Base-by-base conservation (phyloP, 176 grass and related monocot species). In the Oryza nivara region DNA sequence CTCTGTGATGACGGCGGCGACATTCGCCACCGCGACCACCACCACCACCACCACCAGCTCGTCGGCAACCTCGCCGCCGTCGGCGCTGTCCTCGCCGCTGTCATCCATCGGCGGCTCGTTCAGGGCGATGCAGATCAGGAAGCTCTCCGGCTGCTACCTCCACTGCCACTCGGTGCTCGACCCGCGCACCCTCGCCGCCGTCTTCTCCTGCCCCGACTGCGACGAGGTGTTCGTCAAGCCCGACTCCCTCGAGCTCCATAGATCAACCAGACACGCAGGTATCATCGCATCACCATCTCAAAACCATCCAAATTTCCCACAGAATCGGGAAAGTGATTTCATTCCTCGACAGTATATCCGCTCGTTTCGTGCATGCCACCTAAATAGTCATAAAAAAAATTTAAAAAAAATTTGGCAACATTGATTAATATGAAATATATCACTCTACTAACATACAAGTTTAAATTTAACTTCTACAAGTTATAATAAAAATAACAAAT, bases 171-270 rank as follows among this genome's bases (percentile, higher is more conserved):
- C 83, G 6, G 73, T 79, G 46, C 26, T 79, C 63, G 89, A 91
- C 68, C 93, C 91, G 25, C 28, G 81, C n/a, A 89, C 45, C 86
- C 78, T 86, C 36, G 76, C 54, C 65, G 87, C 80, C 25, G 40
- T 88, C 12, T 88, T 85, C 71, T 82, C 86, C 7, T 98, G 96
- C 70, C 12, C 88, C 38, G 87, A 88, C 41, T 95, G 96, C 80
- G 86, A 81, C 16, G 91, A 99, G 78, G 77, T 92, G 28, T 99
- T 99, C 81, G 5, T 28, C 63, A 99, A 96, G 41, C 34, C 86
- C 26, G 93, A 94, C 4, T 86, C 85, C 28, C 88, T 99, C 3
- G 86, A 99, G 75, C 85, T 92, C 48, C 97, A 99, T 73, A 81
- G 84, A 75, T 68, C 86, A 67, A 81, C 73, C 34, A 88, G 25